Evolutionary conservation across 163 green algal species (phyloP).

Genomic region (Trebouxiophyceae sp.): DNA sequence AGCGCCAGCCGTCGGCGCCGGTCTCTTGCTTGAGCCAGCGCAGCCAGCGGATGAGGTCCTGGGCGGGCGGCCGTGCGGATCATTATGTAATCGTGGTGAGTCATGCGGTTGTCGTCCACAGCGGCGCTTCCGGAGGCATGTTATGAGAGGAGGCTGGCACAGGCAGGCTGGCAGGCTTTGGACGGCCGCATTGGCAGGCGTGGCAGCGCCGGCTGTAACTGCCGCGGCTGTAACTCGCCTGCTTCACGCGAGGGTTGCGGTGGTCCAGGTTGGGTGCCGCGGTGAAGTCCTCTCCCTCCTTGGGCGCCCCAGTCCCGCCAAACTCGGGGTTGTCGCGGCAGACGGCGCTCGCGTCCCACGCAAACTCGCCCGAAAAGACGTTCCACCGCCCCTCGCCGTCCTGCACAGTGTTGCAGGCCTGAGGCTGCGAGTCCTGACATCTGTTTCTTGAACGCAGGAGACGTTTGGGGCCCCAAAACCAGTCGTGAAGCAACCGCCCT

Average conservation of each 20-base stretch:
- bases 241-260: conserved; percentile 24
- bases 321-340: conserved; percentile 82
- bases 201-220: no score
- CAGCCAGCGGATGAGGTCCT: conserved; percentile 80
- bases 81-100: no score
- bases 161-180: no score
- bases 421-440: no score
- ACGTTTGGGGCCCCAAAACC: background rate
- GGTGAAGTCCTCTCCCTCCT: conserved; percentile 75
- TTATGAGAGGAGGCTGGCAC: no score
- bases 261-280: conserved; percentile 92
- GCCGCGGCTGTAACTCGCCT: no score
- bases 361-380: conserved; percentile 82
- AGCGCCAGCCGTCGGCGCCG: conserved; percentile 86
- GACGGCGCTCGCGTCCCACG: conserved; percentile 86
- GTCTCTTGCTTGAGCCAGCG: conserved; percentile 73
- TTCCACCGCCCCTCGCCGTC: conserved; percentile 80
- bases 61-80: no score
- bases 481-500: background rate
- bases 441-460: no score
- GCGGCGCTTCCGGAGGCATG: no score
- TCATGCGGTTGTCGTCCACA: no score
- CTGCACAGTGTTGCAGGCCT: no score
- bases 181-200: no score
- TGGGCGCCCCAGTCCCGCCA: conserved; percentile 67